Evolutionary conservation across 768 basidiomycete genomes (phyloP).

Genomic region (Nevesoporus exiguus): DNA sequence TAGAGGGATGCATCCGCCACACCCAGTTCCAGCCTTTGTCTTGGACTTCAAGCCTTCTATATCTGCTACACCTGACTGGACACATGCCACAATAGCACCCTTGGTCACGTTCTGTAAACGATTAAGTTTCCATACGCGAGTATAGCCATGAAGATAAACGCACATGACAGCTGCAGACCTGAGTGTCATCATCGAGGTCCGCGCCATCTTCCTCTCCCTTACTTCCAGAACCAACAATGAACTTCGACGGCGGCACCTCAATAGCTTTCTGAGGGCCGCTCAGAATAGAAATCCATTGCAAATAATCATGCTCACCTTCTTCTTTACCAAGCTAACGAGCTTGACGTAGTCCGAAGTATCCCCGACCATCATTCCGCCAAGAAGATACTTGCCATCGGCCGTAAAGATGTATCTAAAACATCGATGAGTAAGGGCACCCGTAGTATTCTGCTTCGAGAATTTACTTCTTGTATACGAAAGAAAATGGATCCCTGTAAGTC

Average conservation of each 20-base stretch:
- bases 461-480: slow-evolving; percentile 65
- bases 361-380: slow-evolving; percentile 83
- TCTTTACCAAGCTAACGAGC: slow-evolving; percentile 66
- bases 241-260: slow-evolving; percentile 59
- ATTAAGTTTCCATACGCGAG: not conserved
- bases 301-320: slow-evolving; percentile 39
- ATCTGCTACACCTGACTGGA: slow-evolving; percentile 46
- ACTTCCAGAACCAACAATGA: slow-evolving; percentile 56
- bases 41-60: slow-evolving; percentile 56
- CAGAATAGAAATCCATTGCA: not conserved
- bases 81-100: slow-evolving; percentile 47
- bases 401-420: slow-evolving; percentile 57
- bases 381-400: slow-evolving; percentile 63
- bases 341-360: slow-evolving; percentile 67
- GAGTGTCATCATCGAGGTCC: slow-evolving; percentile 68
- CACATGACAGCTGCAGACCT: slow-evolving; percentile 69
- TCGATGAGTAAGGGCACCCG: not conserved
- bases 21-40: slow-evolving; percentile 71
- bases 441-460: not conserved
- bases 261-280: slow-evolving; percentile 51
- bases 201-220: slow-evolving; percentile 55
- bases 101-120: slow-evolving; percentile 57
- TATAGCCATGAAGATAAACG: slow-evolving; percentile 6
- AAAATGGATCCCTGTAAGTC: slow-evolving; percentile 70
- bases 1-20: slow-evolving; percentile 70